phyloP scores from a whole-genome alignment of 345 rosid species.

The Populus euphratica region DNA sequence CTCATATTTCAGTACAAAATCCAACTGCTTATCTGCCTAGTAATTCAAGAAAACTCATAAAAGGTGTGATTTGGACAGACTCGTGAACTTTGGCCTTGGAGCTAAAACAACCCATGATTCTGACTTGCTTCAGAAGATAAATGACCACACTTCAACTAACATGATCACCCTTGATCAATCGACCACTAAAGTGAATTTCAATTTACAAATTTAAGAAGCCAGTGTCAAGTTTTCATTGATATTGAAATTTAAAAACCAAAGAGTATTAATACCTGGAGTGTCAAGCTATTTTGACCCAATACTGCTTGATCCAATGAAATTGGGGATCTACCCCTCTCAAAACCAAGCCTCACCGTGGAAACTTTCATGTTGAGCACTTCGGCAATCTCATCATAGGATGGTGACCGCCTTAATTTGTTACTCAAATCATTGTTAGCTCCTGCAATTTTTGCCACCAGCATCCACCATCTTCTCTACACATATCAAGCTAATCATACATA shows the following conservation, averaged over 20 bases:
- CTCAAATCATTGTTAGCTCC: constrained; percentile 39
- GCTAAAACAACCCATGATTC: background rate
- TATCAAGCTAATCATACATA: constrained; percentile 48
- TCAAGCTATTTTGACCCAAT: constrained; percentile 37
- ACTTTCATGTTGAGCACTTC: constrained; percentile 37
- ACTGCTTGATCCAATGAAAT: constrained; percentile 39
- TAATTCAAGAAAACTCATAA: background rate
- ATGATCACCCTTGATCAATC: background rate
- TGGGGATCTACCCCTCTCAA: constrained; percentile 36
- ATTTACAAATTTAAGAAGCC: no score
- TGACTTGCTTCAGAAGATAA: background rate
- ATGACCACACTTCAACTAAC: background rate
- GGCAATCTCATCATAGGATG: constrained; percentile 49
- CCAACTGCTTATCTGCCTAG: background rate
- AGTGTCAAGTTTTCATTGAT: background rate
- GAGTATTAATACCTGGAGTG: constrained; percentile 36
- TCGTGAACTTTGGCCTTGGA: background rate
- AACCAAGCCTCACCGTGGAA: constrained; percentile 44
- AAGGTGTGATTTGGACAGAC: background rate
- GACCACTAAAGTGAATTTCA: no score
- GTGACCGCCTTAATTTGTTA: constrained; percentile 31
- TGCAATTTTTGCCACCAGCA: constrained; percentile 41
- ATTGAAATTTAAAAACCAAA: background rate
- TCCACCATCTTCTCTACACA: constrained; percentile 52
- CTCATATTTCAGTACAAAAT: background rate